Percentiles rank a stretch among this genome's conserved stretches.
phyloP scores from a whole-genome alignment of 257 asterid species.

The Leptodermis oblonga region DNA sequence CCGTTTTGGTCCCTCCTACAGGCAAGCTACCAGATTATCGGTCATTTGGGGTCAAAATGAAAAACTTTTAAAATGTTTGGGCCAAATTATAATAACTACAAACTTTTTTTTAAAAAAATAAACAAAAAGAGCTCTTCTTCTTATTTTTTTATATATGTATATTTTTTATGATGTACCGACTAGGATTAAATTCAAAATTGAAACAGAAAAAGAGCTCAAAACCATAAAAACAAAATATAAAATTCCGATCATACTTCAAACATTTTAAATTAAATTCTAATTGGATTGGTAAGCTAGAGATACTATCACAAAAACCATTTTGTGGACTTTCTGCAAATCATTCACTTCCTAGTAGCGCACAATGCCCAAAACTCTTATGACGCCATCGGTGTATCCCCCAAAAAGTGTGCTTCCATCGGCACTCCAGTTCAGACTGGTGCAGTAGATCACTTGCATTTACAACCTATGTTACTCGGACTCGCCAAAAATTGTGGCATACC shows the following conservation, averaged over 20 bases:
- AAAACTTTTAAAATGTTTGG: too few species aligned
- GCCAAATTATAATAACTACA: too few species aligned
- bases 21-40: too few species aligned
- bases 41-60: too few species aligned
- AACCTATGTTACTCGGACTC: too few species aligned
- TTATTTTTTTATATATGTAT: too few species aligned
- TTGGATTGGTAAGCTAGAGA: background rate
- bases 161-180: conserved; percentile 12
- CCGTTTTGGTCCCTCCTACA: too few species aligned
- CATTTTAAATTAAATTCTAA: conserved; percentile 20
- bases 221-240: conserved; percentile 15
- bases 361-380: conserved; percentile 68
- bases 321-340: background rate
- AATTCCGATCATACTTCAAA: conserved; percentile 31
- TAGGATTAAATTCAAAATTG: conserved; percentile 33
- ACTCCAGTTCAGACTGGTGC: conserved; percentile 80
- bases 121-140: too few species aligned
- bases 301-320: conserved; percentile 14
- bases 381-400: conserved; percentile 81
- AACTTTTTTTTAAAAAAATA: too few species aligned
- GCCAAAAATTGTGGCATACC: too few species aligned
- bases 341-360: conserved; percentile 47
- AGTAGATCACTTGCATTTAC: conserved; percentile 55
- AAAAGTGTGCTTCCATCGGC: conserved; percentile 85
- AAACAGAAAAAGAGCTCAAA: conserved; percentile 30